phyloP scores from a whole-genome alignment of 495 filamentous ascomycete species.

The Tuber umbilicatum region DNA sequence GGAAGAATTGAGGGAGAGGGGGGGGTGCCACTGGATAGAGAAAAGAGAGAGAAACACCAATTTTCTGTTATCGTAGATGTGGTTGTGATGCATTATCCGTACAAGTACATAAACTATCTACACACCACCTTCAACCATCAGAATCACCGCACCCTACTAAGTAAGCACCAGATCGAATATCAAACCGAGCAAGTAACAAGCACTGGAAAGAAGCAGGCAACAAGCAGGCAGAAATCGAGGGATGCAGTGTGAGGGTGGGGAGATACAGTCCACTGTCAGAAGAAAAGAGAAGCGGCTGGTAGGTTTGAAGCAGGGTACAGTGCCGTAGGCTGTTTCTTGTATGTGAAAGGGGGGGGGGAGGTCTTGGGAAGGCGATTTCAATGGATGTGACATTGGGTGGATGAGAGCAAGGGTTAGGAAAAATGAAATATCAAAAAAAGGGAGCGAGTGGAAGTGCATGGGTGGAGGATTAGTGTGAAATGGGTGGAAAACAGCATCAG shows the following conservation, averaged over 20 bases:
- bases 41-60: neutral
- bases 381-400: constrained; percentile 23
- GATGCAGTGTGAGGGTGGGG: constrained; percentile 30
- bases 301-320: neutral
- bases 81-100: constrained; percentile 17
- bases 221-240: constrained; percentile 39
- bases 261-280: constrained; percentile 28
- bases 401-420: constrained; percentile 19
- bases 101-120: constrained; percentile 29
- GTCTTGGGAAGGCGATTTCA: constrained; percentile 31
- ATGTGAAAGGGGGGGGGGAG: constrained; percentile 9
- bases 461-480: constrained; percentile 7
- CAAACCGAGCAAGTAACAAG: constrained; percentile 27
- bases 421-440: neutral
- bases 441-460: neutral
- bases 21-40: neutral
- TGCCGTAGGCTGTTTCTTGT: neutral
- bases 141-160: constrained; percentile 26
- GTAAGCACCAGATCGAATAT: constrained; percentile 30
- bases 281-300: constrained; percentile 1
- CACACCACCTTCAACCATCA: constrained; percentile 16
- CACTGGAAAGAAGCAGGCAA: constrained; percentile 34
- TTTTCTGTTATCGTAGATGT: neutral
- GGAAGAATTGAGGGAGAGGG: neutral
- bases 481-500: constrained; percentile 12